Base-by-base conservation (phyloP, 768 basidiomycete species). In the Suillus sp. region DNA sequence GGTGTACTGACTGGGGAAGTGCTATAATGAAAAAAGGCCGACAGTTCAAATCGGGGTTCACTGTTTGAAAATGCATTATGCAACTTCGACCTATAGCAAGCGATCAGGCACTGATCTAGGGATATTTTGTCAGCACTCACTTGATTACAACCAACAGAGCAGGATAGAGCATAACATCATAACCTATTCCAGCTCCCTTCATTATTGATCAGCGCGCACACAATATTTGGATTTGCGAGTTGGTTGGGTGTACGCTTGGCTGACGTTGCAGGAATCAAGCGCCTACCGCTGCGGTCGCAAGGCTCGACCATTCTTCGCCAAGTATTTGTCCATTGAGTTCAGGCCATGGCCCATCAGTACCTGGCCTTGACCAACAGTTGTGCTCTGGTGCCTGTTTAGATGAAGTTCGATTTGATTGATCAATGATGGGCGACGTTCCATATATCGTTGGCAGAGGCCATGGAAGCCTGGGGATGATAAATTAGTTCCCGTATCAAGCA, bases 381-480 rank as follows among this genome's bases (percentile, higher is more conserved):
- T 38, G 25, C 27, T 10, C 55, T 37, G 4, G 55, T 57, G 55
- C 55, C 55, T 57, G 25, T 56, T 38, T 14, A 50, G n/a, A 35
- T 22, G 10, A 55, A 22, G 51, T 32, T 53, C 51, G 37, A 57
- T 40, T n/a, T 57, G 55, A 57, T 57, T 40, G 37, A 56, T 56
- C 55, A 35, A 30, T 35, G 54, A 56, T 56, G 34, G 35, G 8
- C 5, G 22, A 48, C 22, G 18, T 32, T 11, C 50, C 27, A 51
- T 51, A 51, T 30, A 30, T 51, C 50, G 18, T 37, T 22, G 35
- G 16, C 55, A 18, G 35, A 25, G 35, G 25, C 35, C 22, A 56
- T 27, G 25, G 55, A 53, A 53, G 30, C 51, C 30, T 56, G 38
- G 16, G 16, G 9, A 27, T 38, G 37, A 38, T 57, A 27, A 57